Conservation (phyloP, 1,284 basidiomycete species). For the Cryptococcus wingfieldii region DNA sequence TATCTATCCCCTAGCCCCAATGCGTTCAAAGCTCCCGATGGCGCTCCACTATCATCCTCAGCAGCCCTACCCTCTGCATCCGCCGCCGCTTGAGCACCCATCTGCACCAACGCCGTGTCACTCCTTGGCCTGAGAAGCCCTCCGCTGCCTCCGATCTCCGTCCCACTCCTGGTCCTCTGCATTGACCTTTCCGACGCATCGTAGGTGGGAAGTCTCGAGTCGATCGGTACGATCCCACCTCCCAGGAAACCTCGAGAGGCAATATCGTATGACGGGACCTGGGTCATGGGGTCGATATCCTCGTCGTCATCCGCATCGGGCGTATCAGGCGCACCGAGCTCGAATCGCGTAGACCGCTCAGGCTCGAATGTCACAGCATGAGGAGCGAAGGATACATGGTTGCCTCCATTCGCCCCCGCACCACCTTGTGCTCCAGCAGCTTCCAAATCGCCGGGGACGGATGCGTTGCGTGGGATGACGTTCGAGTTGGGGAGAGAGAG, state of each 20-base stretch:
- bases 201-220: conserved; percentile 74
- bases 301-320: conserved; percentile 12
- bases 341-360: conserved; percentile 4
- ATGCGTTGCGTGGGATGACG: conserved; percentile 14
- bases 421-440: neutral
- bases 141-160: conserved; percentile 7
- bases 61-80: conserved; percentile 24
- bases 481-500: neutral
- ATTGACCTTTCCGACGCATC: conserved; percentile 56
- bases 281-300: conserved; percentile 39
- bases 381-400: conserved; percentile 17
- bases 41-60: conserved; percentile 3
- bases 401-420: conserved; percentile 1
- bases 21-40: neutral
- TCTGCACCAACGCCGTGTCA: conserved; percentile 31
- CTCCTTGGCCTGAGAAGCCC: conserved; percentile 24
- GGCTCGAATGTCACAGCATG: conserved; percentile 8
- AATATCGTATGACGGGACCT: conserved; percentile 74
- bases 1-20: neutral
- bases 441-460: conserved; percentile 7
- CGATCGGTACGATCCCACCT: conserved; percentile 74
- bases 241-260: conserved; percentile 78
- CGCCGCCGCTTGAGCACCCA: conserved; percentile 22
- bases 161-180: conserved; percentile 28
- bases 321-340: conserved; percentile 11